Base-by-base conservation (phyloP, 306 rosid species). In the Citrullus amarus region DNA sequence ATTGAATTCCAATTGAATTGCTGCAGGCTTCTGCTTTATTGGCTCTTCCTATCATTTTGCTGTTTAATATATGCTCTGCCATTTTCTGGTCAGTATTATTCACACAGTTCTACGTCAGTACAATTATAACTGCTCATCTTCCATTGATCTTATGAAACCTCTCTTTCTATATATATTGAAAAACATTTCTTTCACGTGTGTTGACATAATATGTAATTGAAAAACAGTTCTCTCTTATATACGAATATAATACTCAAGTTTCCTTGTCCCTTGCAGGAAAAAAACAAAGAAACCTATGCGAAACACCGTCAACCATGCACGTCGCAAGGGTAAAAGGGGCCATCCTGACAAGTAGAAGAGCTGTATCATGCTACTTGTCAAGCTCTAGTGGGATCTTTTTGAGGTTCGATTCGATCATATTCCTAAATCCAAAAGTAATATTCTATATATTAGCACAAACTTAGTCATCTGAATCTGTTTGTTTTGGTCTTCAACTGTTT, bases 21-120 rank as follows among this genome's bases (percentile, higher is more conserved):
- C 66, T 95, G 81, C 97, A 96, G 99, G 98, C 99, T 82, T 96
- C 98, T 63, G 93, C 97, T 63, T 78, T 91, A 63, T 86, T 96
- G 87, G 98, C 98, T 72, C 84, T 92, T 16, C 98, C 99, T 43
- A 78, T 92, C 62, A 86, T 91, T 74, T n/a, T 91, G 46, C 82
- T 91, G 80, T 90, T 90, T 82, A 92, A 93, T 84, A 65, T 81
- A 50, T 74, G 79, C 71, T 88, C 98, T 63, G 86, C 93, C 80
- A 55, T 84, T 80, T 88, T 90, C 82, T 39, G 96, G 99, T 92
- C 62, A 85, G 97, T 90, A 61, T 46, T 3, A 77, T 8, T 20
- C 67, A 15, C 13, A 4, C 6, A 44, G 68, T 46, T 28, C 28
- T 22, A 44, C 44, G 75, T 43, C 38, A 22, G 44, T 22, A 11